Base-by-base conservation (phyloP, 768 basidiomycete genomes). In the Aureoboletus auriporus region DNA sequence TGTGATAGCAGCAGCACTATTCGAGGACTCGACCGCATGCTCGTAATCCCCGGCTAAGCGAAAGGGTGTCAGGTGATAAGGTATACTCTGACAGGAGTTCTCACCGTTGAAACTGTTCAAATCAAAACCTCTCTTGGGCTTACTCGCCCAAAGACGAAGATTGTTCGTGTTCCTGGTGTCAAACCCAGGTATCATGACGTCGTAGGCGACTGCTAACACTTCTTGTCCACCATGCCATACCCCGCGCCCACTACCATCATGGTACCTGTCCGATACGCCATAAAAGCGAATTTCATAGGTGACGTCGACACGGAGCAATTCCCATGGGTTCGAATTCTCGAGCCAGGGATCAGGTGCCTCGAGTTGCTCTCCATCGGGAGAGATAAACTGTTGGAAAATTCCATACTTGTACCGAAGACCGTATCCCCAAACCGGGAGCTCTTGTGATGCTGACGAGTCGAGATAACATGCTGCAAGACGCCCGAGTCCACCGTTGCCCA, bases 401-500 rank as follows among this genome's bases (percentile, higher is more conserved):
- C 93, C 93, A 59, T 93, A 94, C 65, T 90, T 84, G 77, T 93
- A 95, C 38, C 93, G 74, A 49, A 96, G 69, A 37, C 93, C 93
- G 59, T 97, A 97, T 39, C 95, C 95, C 93, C 93, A 97, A 20
- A 91, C 79, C 0, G 95, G 95, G 5, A 97, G 77, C 67, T 94
- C 86, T 61, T 91, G 84, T 8, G 88, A 89, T 4, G 94, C 85
- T 20, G 84, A 82, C n/a, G 89, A 91, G 63, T 97, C 94, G 44
- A 96, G 82, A 65, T 97, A 99, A 71, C 96, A 99, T 1, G 96
- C 95, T 1, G 96, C 96, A 39, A 99, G 80, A 28, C 95, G 89
- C 0, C 96, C 95, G 8, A 97, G 78, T 49, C 95, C 95, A 55
- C 94, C 94, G 65, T 97, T 96, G 6, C 95, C 96, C 10, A 97